Conservation (phyloP, 2,329 filamentous ascomycete species). For the Phoma sp. region DNA sequence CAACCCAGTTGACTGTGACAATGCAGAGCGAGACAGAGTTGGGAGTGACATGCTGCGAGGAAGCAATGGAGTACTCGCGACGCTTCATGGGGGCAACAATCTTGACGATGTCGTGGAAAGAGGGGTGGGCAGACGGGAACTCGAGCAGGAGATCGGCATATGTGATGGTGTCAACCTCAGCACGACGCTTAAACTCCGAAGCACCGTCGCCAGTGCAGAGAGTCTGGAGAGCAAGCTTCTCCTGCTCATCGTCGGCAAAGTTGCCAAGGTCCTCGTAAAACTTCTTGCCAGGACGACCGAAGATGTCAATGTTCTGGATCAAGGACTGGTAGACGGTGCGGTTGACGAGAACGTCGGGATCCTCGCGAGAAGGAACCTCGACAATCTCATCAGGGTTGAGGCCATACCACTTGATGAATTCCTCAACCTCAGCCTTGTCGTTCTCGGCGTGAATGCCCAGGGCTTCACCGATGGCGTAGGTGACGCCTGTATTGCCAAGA, state of each 20-base stretch:
- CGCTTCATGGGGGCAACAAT: conserved; percentile 94
- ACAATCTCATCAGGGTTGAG: conserved; percentile 83
- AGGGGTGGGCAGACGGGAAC: conserved; percentile 86
- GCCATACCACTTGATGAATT: conserved; percentile 90
- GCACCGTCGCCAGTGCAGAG: conserved; percentile 77
- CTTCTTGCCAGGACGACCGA: conserved; percentile 93
- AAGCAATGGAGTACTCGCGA: conserved; percentile 98
- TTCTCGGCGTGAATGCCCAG: conserved; percentile 97
- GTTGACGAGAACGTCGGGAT: conserved; percentile 75
- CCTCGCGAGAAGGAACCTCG: conserved; percentile 87
- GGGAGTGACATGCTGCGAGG: conserved; percentile 91
- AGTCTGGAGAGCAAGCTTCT: conserved; percentile 79
- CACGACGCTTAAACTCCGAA: conserved; percentile 87
- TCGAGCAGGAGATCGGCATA: conserved; percentile 90
- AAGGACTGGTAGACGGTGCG: conserved; percentile 93
- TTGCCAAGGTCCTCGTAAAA: conserved; percentile 95
- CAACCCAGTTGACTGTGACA: conserved; percentile 95
- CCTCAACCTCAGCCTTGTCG: conserved; percentile 74
- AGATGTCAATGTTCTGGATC: conserved; percentile 92
- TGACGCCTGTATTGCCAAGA: conserved; percentile 86
- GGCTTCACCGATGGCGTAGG: conserved; percentile 96
- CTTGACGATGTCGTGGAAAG: conserved; percentile 84
- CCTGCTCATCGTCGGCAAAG: conserved; percentile 80
- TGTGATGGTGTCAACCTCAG: conserved; percentile 88
- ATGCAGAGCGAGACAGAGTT: conserved; percentile 93